phyloP scores from a whole-genome alignment of 495 filamentous ascomycete genomes.

The Tuber calosporum region DNA sequence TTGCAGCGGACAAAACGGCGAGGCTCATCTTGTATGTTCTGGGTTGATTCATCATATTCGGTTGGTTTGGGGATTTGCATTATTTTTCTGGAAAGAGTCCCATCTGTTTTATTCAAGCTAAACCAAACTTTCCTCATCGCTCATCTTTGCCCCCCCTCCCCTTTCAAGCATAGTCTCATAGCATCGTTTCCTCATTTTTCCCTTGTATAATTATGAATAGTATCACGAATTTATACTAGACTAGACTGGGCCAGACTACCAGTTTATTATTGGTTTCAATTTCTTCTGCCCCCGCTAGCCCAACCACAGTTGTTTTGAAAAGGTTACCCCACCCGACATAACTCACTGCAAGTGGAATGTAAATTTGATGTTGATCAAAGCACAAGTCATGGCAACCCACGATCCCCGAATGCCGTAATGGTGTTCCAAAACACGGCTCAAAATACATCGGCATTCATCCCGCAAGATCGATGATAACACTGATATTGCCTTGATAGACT shows the following conservation, averaged over 20 bases:
- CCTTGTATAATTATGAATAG: background rate
- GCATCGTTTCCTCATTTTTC: background rate
- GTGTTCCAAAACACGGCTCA: background rate
- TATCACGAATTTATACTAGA: background rate
- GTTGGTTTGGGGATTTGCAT: background rate
- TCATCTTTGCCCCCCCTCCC: background rate
- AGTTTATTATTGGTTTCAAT: background rate
- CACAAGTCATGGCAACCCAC: too few relatives aligned
- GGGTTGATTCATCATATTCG: background rate
- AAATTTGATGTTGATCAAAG: too few relatives aligned
- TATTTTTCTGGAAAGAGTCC: conserved; percentile 12
- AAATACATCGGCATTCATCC: background rate
- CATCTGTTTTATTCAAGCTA: conserved; percentile 4
- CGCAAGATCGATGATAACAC: background rate
- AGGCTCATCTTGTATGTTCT: background rate
- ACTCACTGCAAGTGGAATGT: too few relatives aligned
- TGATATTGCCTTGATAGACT: background rate
- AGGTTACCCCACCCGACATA: background rate
- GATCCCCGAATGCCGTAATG: background rate
- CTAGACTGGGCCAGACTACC: background rate
- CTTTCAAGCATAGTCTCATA: conserved; percentile 4
- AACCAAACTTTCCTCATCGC: conserved; percentile 2
- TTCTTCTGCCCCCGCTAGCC: too few relatives aligned
- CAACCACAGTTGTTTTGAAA: background rate
- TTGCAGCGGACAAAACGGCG: background rate